phyloP scores from a whole-genome alignment of 441 rosid genomes.

The Erodium texanum region DNA sequence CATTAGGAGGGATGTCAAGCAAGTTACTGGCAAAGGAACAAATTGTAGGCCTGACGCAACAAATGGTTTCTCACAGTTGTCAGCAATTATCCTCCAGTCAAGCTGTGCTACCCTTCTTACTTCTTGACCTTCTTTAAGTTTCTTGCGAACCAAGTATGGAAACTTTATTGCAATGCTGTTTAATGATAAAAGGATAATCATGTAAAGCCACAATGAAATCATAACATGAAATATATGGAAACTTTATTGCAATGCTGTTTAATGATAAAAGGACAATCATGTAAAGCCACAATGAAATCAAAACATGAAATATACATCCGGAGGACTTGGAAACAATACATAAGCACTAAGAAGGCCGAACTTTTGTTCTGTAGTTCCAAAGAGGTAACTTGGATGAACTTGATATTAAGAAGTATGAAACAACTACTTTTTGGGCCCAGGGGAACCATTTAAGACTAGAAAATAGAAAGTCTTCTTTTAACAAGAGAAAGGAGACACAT shows the following conservation, averaged over 20 bases:
- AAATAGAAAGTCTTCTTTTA: background rate
- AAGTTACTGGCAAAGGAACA: constrained; percentile 73
- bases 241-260: constrained; percentile 50
- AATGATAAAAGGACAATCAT: constrained; percentile 15
- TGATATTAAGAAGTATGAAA: background rate
- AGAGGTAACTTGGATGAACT: background rate
- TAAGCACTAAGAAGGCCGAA: too few relatives aligned
- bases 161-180: constrained; percentile 61
- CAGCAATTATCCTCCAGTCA: constrained; percentile 86
- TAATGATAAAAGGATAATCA: constrained; percentile 16
- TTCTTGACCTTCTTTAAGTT: constrained; percentile 76
- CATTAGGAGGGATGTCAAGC: constrained; percentile 19
- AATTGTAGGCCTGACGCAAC: constrained; percentile 67
- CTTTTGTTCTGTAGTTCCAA: background rate
- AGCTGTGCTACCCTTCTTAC: constrained; percentile 79
- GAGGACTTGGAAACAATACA: too few relatives aligned
- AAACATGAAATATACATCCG: background rate
- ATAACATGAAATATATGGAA: background rate
- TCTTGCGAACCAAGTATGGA: constrained; percentile 65
- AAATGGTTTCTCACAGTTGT: constrained; percentile 63
- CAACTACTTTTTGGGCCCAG: background rate
- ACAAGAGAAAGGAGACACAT: background rate
- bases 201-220: constrained; percentile 6
- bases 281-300: constrained; percentile 6
- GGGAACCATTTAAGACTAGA: too few relatives aligned